A percentile compares a stretch with the other conserved stretches of the same genome.
phyloP scores from a whole-genome alignment of 1,284 basidiomycete genomes.

The Malassezia globosa region DNA sequence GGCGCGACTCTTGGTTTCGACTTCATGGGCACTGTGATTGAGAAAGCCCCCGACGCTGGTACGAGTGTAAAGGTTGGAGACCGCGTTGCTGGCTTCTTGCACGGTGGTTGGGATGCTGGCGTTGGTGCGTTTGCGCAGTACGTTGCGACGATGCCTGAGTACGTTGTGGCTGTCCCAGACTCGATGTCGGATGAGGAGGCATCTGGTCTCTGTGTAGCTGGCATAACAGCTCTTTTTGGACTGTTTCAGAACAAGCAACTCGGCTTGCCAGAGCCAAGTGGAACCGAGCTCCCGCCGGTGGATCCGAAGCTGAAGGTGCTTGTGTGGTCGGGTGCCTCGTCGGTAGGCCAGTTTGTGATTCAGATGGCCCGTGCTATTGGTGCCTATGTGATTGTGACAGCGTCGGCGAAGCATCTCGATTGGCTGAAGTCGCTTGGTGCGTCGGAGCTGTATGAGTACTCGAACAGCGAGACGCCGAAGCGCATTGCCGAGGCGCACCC shows the following conservation, averaged over 20 bases:
- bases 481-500: conserved; percentile 36
- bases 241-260: conserved; percentile 18
- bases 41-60: conserved; percentile 47
- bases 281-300: conserved; percentile 17
- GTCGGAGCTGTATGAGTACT: conserved; percentile 51
- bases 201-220: conserved; percentile 29
- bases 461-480: conserved; percentile 37
- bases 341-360: conserved; percentile 51
- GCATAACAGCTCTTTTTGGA: conserved; percentile 27
- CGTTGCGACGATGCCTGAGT: conserved; percentile 39
- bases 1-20: conserved; percentile 55
- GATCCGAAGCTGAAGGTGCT: conserved; percentile 26
- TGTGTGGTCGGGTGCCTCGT: conserved; percentile 55
- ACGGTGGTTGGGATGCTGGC: conserved; percentile 47
- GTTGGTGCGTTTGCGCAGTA: conserved; percentile 46
- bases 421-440: conserved; percentile 35
- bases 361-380: conserved; percentile 47
- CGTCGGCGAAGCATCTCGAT: conserved; percentile 45
- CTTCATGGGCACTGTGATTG: conserved; percentile 54
- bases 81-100: conserved; percentile 52
- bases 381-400: conserved; percentile 51
- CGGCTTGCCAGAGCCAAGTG: conserved; percentile 16
- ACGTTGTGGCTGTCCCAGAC: conserved; percentile 29
- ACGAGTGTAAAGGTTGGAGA: conserved; percentile 53
- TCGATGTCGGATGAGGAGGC: conserved; percentile 21